Percentiles rank a stretch among this genome's conserved stretches.
Conservation (phyloP, 2,329 filamentous ascomycete species). For the Diaporthe amygdali region DNA sequence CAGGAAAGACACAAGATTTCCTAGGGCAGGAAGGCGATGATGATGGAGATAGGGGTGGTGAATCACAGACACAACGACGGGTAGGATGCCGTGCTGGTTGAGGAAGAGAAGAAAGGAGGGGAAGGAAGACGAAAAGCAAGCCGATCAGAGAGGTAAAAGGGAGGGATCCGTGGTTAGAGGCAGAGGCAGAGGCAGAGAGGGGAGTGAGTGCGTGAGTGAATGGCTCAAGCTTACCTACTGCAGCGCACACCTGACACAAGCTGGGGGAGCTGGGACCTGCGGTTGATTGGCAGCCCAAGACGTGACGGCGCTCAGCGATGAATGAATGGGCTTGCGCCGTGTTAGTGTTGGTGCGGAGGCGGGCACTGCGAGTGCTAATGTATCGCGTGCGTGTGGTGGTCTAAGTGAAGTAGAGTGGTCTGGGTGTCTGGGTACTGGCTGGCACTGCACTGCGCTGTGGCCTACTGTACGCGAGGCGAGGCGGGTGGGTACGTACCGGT, state of each 20-base stretch:
- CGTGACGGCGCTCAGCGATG: slow-evolving; percentile 11
- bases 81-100: slow-evolving; percentile 10
- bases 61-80: slow-evolving; percentile 10
- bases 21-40: background rate
- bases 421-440: too few species aligned
- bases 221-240: slow-evolving; percentile 9
- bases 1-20: background rate
- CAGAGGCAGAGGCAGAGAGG: slow-evolving; percentile 9
- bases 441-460: background rate
- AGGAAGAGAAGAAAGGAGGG: background rate
- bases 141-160: slow-evolving; percentile 8
- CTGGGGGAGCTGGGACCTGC: background rate
- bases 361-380: background rate
- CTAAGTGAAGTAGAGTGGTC: slow-evolving; percentile 1
- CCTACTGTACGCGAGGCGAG: background rate
- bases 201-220: slow-evolving; percentile 15
- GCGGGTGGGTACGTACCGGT: too few species aligned
- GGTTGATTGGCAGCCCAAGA: background rate
- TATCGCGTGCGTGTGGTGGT: background rate
- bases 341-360: slow-evolving; percentile 8
- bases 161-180: slow-evolving; percentile 4
- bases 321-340: slow-evolving; percentile 10
- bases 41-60: slow-evolving; percentile 5
- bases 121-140: background rate
- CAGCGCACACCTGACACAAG: slow-evolving; percentile 16